Conservation (phyloP, 2,329 filamentous ascomycete species). For the Curvularia hawaiiensis region DNA sequence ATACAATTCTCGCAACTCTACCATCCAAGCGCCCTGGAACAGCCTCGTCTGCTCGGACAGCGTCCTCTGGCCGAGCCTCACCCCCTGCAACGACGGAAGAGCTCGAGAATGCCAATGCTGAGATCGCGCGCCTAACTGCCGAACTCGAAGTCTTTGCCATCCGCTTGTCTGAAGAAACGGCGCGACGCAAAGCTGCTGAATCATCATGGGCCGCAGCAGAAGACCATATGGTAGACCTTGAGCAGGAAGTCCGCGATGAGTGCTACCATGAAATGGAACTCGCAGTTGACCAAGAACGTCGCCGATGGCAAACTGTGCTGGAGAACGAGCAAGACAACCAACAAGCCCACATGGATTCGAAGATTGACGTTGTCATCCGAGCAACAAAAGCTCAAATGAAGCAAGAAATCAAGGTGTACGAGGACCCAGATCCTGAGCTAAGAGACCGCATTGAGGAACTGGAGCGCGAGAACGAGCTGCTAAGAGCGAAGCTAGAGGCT, state of each 20-base stretch:
- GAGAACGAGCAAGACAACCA: slow-evolving; percentile 77
- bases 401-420: slow-evolving; percentile 50
- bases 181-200: slow-evolving; percentile 73
- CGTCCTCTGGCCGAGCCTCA: slow-evolving; percentile 53
- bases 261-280: slow-evolving; percentile 86
- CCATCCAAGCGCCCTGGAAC: slow-evolving; percentile 40
- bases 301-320: slow-evolving; percentile 79
- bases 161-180: slow-evolving; percentile 72
- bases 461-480: slow-evolving; percentile 52
- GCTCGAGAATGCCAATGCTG: slow-evolving; percentile 79
- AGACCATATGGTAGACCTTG: slow-evolving; percentile 71
- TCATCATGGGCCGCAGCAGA: slow-evolving; percentile 70
- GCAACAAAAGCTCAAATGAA: slow-evolving; percentile 52
- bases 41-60: slow-evolving; percentile 30
- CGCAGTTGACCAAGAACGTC: slow-evolving; percentile 73
- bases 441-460: slow-evolving; percentile 46
- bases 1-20: slow-evolving; percentile 61
- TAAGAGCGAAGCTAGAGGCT: slow-evolving; percentile 46
- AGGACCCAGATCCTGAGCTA: slow-evolving; percentile 49
- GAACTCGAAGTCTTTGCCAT: slow-evolving; percentile 77
- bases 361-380: slow-evolving; percentile 74
- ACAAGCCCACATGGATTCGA: slow-evolving; percentile 86
- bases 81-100: slow-evolving; percentile 61
- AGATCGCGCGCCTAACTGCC: slow-evolving; percentile 78
- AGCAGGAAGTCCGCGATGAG: slow-evolving; percentile 86